These are phyloP conservation scores for Haberlea rhodopensis DNA, from an alignment of 257 asterid genomes.

Conservation along the genomic window DNA sequence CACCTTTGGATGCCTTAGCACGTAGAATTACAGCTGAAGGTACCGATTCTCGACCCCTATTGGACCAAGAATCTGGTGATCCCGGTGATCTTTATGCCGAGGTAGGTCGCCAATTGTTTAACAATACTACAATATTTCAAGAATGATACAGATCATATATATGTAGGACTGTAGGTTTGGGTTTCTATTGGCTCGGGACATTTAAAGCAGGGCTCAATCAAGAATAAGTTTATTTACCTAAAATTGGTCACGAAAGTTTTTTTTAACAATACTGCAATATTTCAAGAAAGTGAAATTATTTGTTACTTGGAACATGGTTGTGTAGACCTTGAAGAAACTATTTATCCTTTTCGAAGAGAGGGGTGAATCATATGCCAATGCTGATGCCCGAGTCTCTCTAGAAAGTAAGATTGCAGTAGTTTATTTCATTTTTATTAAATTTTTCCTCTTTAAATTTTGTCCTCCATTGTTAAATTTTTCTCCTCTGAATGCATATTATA, in stretches of 20 bases:
- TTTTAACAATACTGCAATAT: too few relatives aligned
- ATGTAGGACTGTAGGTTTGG: neutral
- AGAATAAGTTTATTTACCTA: too few relatives aligned
- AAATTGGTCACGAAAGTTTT: too few relatives aligned
- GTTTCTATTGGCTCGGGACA: neutral
- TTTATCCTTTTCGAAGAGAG: constrained; percentile 61
- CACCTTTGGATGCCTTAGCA: constrained; percentile 89
- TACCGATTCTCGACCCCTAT: constrained; percentile 76
- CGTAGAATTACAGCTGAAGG: constrained; percentile 70
- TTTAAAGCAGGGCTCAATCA: neutral
- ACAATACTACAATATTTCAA: neutral
- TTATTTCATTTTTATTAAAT: neutral
- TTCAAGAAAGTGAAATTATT: too few relatives aligned
- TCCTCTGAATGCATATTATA: neutral
- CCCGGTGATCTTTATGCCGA: constrained; percentile 58
- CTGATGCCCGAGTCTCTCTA: constrained; percentile 66
- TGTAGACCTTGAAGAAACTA: constrained; percentile 70
- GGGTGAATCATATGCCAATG: constrained; percentile 77
- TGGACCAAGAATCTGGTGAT: constrained; percentile 70
- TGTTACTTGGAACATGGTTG: constrained; percentile 8
- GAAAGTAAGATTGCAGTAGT: constrained; percentile 48
- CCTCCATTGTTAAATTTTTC: too few relatives aligned
- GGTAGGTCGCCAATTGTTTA: constrained; percentile 32
- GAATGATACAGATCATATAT: neutral
- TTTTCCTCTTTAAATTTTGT: neutral